These are phyloP conservation scores for Bassia scoparia DNA, from an alignment of 148 eudicot species.

Conservation along the genomic window DNA sequence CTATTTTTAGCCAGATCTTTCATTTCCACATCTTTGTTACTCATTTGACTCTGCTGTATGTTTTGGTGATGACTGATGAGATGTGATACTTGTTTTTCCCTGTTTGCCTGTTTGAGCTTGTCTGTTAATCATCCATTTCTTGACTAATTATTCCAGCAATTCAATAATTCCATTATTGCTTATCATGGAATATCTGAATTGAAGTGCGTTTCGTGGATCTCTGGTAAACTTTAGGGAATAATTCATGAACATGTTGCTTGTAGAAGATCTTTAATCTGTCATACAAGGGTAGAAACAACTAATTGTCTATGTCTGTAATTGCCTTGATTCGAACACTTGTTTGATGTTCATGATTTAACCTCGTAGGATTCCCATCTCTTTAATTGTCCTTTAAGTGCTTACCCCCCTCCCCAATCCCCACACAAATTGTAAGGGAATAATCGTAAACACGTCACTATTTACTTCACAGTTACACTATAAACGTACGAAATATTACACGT, in stretches of 20 bases:
- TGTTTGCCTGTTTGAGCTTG: not conserved
- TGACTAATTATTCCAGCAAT: not conserved
- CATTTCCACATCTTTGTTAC: not conserved
- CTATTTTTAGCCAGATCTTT: not conserved
- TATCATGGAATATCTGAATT: not conserved
- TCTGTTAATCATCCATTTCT: slow-evolving; percentile 2
- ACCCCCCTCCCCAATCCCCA: too few species aligned
- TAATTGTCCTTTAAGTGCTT: not conserved
- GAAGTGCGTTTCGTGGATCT: not conserved
- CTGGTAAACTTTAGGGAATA: not conserved
- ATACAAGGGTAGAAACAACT: not conserved
- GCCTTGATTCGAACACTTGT: not conserved
- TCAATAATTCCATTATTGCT: not conserved
- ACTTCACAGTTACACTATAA: too few species aligned
- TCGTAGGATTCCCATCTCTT: not conserved
- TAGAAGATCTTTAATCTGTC: not conserved
- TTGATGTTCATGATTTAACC: not conserved
- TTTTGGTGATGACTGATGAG: not conserved
- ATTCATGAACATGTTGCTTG: not conserved
- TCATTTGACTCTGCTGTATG: not conserved
- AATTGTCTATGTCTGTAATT: not conserved
- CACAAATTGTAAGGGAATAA: too few species aligned
- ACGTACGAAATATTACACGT: too few species aligned
- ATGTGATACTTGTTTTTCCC: not conserved
- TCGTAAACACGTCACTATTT: too few species aligned